A percentile compares a stretch with the other conserved stretches of the same genome.
Evolutionary conservation across 148 eudicot species (phyloP).

Genomic region (Rhododendron simsii): DNA sequence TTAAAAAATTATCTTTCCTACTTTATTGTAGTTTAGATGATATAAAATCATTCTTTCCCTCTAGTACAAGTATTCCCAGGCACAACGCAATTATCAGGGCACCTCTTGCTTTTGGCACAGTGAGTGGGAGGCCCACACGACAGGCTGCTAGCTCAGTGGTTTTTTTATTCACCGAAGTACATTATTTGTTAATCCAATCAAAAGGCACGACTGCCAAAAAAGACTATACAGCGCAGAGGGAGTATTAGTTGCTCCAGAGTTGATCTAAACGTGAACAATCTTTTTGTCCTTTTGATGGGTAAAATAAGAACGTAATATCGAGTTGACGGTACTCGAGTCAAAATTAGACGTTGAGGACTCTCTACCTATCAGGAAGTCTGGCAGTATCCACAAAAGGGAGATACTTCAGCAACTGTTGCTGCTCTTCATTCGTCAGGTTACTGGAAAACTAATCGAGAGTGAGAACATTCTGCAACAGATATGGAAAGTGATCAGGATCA

Average conservation of each 20-base stretch:
- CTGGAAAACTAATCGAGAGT: conserved; percentile 30
- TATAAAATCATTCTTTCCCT: not conserved
- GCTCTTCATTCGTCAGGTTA: too few relatives aligned
- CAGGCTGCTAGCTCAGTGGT: not conserved
- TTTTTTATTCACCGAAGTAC: not conserved
- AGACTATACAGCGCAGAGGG: not conserved
- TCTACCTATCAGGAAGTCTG: conserved; percentile 40
- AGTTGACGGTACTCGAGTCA: too few relatives aligned
- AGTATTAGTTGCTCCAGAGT: too few relatives aligned
- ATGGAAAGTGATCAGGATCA: not conserved
- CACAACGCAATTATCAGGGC: not conserved
- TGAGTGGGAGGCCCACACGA: not conserved
- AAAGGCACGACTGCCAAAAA: not conserved
- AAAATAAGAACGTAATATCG: too few relatives aligned
- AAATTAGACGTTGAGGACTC: not conserved
- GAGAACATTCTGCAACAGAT: conserved; percentile 57
- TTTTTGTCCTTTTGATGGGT: too few relatives aligned
- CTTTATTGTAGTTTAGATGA: not conserved
- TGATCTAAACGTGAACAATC: too few relatives aligned
- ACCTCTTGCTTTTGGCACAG: not conserved
- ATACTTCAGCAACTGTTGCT: too few relatives aligned
- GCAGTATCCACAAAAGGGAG: not conserved
- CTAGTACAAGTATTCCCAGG: too few relatives aligned
- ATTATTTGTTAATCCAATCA: not conserved
- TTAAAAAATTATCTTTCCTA: not conserved